Percentiles rank a stretch among this genome's conserved stretches.
Evolutionary conservation across 768 basidiomycete species (phyloP).

Genomic region (Nidularia sp.): DNA sequence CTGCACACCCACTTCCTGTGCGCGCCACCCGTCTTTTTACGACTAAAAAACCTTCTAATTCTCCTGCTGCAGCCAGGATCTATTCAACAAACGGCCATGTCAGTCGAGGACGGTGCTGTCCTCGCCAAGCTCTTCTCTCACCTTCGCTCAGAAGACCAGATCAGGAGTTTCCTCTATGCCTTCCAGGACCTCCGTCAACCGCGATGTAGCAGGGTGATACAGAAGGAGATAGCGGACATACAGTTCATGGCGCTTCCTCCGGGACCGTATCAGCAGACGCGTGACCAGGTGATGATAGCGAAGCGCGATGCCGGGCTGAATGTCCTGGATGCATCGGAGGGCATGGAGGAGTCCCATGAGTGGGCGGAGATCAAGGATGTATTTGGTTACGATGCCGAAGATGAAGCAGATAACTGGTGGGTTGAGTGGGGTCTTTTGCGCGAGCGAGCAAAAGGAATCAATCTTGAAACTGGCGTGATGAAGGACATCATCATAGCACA

Average conservation of each 20-base stretch:
- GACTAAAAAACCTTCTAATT: not conserved
- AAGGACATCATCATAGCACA: not conserved
- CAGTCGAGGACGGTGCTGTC: conserved; percentile 60
- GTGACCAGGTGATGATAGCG: conserved; percentile 34
- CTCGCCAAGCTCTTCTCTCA: conserved; percentile 59
- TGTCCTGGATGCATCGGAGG: conserved; percentile 10
- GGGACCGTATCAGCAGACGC: conserved; percentile 33
- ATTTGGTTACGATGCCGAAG: conserved; percentile 53
- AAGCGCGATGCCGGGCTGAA: conserved; percentile 20
- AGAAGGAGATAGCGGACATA: conserved; percentile 40
- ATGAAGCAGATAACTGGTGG: conserved; percentile 63
- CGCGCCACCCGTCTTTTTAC: conserved; percentile 12
- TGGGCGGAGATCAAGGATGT: conserved; percentile 45
- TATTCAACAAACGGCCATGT: conserved; percentile 43
- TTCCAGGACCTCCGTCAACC: conserved; percentile 51
- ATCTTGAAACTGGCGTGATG: not conserved
- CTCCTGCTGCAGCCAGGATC: conserved; percentile 36
- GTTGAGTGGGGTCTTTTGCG: conserved; percentile 44
- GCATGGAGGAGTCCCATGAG: conserved; percentile 19
- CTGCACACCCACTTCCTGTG: conserved; percentile 54
- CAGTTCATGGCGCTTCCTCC: conserved; percentile 40
- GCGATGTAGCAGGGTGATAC: conserved; percentile 36
- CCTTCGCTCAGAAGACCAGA: conserved; percentile 42
- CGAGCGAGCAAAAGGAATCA: conserved; percentile 24
- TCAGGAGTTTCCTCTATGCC: conserved; percentile 44